Evolutionary conservation across 176 grass and related monocot genomes (phyloP).

Genomic region (Cymbopogon citratus): DNA sequence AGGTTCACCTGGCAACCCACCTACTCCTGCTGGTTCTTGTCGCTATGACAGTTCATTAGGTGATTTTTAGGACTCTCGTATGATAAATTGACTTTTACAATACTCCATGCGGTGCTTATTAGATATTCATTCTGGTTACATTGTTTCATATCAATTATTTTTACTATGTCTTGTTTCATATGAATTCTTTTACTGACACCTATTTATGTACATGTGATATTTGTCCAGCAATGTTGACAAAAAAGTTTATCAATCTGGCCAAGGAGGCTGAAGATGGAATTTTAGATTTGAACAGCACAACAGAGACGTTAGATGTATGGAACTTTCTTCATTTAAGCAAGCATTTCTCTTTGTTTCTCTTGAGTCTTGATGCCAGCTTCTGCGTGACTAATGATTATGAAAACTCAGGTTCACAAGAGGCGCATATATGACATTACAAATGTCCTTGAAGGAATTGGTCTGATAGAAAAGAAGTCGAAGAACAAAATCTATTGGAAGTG

Average conservation of each 20-base stretch:
- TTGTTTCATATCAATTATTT: constrained; percentile 20
- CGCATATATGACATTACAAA: constrained; percentile 99
- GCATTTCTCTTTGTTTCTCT: constrained; percentile 16
- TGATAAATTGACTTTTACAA: constrained; percentile 19
- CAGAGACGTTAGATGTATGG: constrained; percentile 58
- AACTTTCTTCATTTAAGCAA: constrained; percentile 12
- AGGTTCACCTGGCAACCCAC: constrained; percentile 68
- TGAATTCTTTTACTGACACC: constrained; percentile 6
- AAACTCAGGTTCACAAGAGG: constrained; percentile 74
- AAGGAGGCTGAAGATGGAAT: constrained; percentile 75
- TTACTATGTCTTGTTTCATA: not conserved
- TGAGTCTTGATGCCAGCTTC: constrained; percentile 11
- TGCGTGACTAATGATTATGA: constrained; percentile 24
- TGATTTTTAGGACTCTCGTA: constrained; percentile 24
- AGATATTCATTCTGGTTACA: constrained; percentile 8
- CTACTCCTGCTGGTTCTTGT: constrained; percentile 57
- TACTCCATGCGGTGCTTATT: not conserved
- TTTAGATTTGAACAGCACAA: constrained; percentile 80
- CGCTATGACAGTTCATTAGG: constrained; percentile 88
- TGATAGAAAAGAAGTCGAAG: constrained; percentile 93
- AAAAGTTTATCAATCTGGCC: constrained; percentile 79
- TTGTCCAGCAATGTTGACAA: constrained; percentile 64
- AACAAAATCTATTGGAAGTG: constrained; percentile 89
- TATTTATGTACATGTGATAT: constrained; percentile 3
- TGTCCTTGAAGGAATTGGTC: constrained; percentile 92